Evolutionary conservation across 2,329 filamentous ascomycete genomes (phyloP), one percentile per base, ranked within the genome.

Genomic region (Coniosporium uncinatum): DNA sequence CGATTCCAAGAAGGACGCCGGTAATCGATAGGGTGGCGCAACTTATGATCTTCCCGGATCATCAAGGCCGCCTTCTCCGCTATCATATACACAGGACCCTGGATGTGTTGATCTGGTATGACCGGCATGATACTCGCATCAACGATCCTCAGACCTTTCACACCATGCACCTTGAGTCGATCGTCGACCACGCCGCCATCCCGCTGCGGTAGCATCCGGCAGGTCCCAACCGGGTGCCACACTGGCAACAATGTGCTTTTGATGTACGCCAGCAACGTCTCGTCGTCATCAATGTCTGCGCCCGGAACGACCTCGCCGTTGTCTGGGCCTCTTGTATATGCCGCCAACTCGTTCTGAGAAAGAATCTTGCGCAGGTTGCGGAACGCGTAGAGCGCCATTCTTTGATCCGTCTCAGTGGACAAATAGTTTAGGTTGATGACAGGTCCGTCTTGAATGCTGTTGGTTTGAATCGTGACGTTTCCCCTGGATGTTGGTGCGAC

Each of bases 141-240:
- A 1, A 56, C 45, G 8, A 56, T 40, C 16, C 52, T 47, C 33
- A 56, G 36, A 14, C 42, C 41, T 16, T 52, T 8, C 2, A 56
- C 48, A 3, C 56, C 55, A 22, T 57, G 53, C 4, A 59, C 56
- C 34, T 41, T 51, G 20, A 59, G 39, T 14, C 48, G 33, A 3
- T 27, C 40, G 34, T 56, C 50, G 0, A 59, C 57, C 3, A 59
- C 55, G 35, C 55, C 57, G 3, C 56, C 56, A 3, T 49, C 32
- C 5, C 54, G 49, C 8, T 42, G 47, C 5, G 52, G 46, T 14
- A 55, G 48, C 52, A 59, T 53, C 37, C 52, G 50, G 43, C 52
- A 55, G 1, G 54, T 56, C 5, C 59, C 52, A 5, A 43, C 47
- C 8, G 58, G 53, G 41, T 63, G 60, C 55, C 37, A 40, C 6